Conservation (phyloP, 2,329 filamentous ascomycete species). For the Teratosphaeria epicoccoides region DNA sequence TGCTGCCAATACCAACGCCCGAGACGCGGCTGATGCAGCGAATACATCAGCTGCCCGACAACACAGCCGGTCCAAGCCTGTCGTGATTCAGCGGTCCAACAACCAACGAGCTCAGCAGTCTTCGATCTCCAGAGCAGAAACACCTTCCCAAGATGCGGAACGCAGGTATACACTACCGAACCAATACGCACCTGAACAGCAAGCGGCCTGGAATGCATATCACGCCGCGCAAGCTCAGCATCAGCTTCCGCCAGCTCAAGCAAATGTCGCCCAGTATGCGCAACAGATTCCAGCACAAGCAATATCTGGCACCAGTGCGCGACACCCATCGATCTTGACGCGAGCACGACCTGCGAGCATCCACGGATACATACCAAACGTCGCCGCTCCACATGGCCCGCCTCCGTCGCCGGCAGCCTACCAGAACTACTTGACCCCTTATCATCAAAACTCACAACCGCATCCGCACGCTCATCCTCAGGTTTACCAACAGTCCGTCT, state of each 20-base stretch:
- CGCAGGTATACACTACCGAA: constrained; percentile 16
- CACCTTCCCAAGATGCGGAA: constrained; percentile 6
- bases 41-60: constrained; percentile 1
- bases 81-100: constrained; percentile 15
- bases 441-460: constrained; percentile 2
- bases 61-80: constrained; percentile 10
- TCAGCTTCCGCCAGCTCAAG: constrained; percentile 3
- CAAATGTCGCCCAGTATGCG: constrained; percentile 1
- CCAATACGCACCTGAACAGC: constrained; percentile 2
- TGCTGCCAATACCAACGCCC: constrained; percentile 4
- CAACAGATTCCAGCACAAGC: background rate
- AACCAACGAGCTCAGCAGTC: constrained; percentile 7
- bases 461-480: constrained; percentile 5
- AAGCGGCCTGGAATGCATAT: background rate
- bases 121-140: constrained; percentile 7
- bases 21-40: constrained; percentile 3
- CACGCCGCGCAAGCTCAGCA: constrained; percentile 2
- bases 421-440: constrained; percentile 11
- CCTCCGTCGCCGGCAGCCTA: constrained; percentile 20
- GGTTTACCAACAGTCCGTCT: background rate
- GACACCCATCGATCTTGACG: constrained; percentile 8
- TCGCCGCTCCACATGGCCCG: constrained; percentile 9
- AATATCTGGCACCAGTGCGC: constrained; percentile 1
- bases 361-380: constrained; percentile 7
- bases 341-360: constrained; percentile 14